Conservation (phyloP, 352 stramenopile species). For the Thalassiosira sp. region DNA sequence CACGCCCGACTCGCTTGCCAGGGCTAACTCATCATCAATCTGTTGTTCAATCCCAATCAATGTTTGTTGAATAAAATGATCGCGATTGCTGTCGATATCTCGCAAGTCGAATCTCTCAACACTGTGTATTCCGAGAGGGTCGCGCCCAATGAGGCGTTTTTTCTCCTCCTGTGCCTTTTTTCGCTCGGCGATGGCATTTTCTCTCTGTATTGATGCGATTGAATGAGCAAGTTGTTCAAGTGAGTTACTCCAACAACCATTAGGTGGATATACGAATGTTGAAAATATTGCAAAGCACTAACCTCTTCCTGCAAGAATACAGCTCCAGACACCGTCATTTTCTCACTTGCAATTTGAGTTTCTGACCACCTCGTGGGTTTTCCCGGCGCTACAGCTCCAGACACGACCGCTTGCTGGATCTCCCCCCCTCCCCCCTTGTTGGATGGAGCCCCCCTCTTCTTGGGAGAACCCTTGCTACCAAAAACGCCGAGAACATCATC, state of each 20-base stretch:
- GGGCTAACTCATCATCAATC: constrained; percentile 35
- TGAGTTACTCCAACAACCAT: neutral
- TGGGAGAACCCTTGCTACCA: constrained; percentile 42
- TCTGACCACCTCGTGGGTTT: constrained; percentile 47
- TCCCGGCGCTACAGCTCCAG: neutral
- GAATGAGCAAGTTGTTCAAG: neutral
- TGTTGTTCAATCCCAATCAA: constrained; percentile 63
- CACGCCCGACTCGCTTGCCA: constrained; percentile 40
- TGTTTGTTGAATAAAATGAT: constrained; percentile 63
- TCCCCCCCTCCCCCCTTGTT: neutral
- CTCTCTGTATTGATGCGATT: constrained; percentile 22
- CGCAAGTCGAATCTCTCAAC: constrained; percentile 64
- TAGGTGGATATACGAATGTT: neutral
- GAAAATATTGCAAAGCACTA: constrained; percentile 6
- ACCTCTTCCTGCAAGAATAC: constrained; percentile 55
- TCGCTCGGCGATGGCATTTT: constrained; percentile 58
- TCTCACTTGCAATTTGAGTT: constrained; percentile 48
- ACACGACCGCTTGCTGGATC: neutral
- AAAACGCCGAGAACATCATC: constrained; percentile 65
- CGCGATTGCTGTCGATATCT: constrained; percentile 59
- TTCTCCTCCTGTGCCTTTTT: constrained; percentile 74
- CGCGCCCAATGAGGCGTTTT: constrained; percentile 58
- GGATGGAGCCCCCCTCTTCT: constrained; percentile 33
- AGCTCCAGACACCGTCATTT: constrained; percentile 27
- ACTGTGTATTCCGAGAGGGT: constrained; percentile 69